Conservation (phyloP, 139 green algal genomes). For the Chlorella sorokiniana region DNA sequence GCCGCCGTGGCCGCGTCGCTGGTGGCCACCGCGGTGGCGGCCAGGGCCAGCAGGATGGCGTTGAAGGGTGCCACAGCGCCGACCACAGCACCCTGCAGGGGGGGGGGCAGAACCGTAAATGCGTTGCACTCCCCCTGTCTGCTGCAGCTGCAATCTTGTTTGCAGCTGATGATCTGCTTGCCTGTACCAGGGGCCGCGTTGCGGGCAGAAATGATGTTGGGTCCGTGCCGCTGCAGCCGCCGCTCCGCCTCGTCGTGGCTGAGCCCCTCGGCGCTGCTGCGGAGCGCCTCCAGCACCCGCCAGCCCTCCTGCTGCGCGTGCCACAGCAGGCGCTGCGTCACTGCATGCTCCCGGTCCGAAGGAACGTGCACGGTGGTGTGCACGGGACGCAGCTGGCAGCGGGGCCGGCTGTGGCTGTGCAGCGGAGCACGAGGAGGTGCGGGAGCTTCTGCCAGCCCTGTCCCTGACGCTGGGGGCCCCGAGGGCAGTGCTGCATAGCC, state of each 20-base stretch:
- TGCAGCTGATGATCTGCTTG: background rate
- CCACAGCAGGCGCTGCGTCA: constrained; percentile 7
- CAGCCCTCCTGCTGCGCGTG: background rate
- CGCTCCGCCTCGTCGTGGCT: background rate
- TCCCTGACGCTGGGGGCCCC: too few species aligned
- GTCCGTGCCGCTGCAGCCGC: constrained; percentile 8
- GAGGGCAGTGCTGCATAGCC: too few species aligned
- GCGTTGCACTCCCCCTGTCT: background rate
- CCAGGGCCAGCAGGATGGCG: constrained; percentile 26
- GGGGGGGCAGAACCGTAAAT: background rate
- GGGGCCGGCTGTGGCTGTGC: too few species aligned
- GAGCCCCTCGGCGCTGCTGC: constrained; percentile 12
- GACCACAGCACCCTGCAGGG: background rate
- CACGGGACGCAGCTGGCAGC: background rate
- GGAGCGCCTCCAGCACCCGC: background rate
- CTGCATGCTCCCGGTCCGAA: background rate
- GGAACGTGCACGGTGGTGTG: background rate
- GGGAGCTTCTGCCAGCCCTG: too few species aligned
- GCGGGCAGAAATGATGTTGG: background rate
- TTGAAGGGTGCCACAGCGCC: constrained; percentile 32
- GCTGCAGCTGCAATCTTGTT: too few species aligned
- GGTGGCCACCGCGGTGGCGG: background rate
- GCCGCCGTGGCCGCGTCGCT: background rate
- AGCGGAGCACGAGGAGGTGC: too few species aligned
- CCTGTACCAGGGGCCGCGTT: background rate